These are phyloP conservation scores for Yamadazyma insecticola DNA, from an alignment of 805 yeast genomes.

Conservation along the genomic window DNA sequence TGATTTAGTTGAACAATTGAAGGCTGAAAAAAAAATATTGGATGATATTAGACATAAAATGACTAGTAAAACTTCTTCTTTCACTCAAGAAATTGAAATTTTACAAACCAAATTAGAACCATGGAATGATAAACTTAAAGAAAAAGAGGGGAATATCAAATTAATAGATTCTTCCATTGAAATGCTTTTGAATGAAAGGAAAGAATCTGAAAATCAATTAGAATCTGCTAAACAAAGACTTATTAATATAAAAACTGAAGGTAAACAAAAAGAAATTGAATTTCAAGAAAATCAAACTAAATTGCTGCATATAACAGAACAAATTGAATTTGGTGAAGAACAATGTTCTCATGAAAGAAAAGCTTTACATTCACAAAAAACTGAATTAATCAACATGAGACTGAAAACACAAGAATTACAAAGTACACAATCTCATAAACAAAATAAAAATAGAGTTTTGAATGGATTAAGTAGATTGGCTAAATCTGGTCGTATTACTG, in stretches of 20 bases:
- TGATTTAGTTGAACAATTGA: conserved; percentile 41
- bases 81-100: conserved; percentile 59
- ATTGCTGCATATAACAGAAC: conserved; percentile 44
- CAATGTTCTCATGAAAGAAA: conserved; percentile 49
- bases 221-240: conserved; percentile 41
- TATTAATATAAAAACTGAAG: conserved; percentile 41
- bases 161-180: conserved; percentile 64
- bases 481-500: conserved; percentile 75
- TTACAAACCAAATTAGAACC: conserved; percentile 73
- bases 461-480: conserved; percentile 63
- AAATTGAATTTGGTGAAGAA: conserved; percentile 52
- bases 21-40: conserved; percentile 51
- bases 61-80: conserved; percentile 67
- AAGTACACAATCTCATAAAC: conserved; percentile 48
- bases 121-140: conserved; percentile 66
- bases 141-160: conserved; percentile 58
- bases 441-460: conserved; percentile 72
- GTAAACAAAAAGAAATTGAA: conserved; percentile 46
- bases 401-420: conserved; percentile 66
- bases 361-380: conserved; percentile 51
- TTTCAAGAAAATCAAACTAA: conserved; percentile 45
- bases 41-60: conserved; percentile 62
- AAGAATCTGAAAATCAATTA: conserved; percentile 34
- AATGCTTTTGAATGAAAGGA: conserved; percentile 46
- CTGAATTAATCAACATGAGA: conserved; percentile 48